These are phyloP conservation scores for Lactarius sp. DNA, from an alignment of 768 basidiomycete species.

Conservation along the genomic window DNA sequence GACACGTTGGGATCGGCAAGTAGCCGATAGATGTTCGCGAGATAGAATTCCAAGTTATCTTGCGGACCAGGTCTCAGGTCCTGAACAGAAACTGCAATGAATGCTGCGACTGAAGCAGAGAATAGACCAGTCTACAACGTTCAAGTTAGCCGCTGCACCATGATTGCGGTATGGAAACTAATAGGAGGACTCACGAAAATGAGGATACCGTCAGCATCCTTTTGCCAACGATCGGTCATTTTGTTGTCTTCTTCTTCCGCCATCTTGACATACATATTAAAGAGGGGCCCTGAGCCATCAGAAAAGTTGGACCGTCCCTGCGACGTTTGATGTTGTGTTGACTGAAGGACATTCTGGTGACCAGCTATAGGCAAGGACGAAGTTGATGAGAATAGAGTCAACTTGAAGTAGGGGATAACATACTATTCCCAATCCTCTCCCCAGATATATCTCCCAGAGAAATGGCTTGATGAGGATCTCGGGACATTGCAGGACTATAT, in stretches of 20 bases:
- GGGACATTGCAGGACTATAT: background rate
- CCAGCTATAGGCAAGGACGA: background rate
- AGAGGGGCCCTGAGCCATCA: background rate
- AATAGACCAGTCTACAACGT: background rate
- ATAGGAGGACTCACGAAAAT: background rate
- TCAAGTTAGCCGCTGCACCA: too few relatives aligned
- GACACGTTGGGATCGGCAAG: background rate
- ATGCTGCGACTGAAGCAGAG: background rate
- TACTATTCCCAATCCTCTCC: background rate
- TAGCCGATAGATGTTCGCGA: background rate
- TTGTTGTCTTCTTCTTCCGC: constrained; percentile 10
- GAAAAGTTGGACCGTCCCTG: background rate
- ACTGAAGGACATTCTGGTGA: background rate
- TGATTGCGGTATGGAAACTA: too few relatives aligned
- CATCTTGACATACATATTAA: constrained; percentile 15
- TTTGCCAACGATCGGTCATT: background rate
- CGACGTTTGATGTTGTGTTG: background rate
- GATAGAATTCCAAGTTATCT: background rate
- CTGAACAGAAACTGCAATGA: background rate
- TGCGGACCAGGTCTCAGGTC: background rate
- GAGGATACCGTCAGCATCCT: background rate
- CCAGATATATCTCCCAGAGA: background rate
- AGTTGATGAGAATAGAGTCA: background rate
- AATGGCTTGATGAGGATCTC: background rate
- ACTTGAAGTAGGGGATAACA: background rate